Conservation (phyloP, 306 rosid genomes). For the barrel medic (Medicago truncatula) region MtrunA17r5.0-ANR NC_053047.1:41475501-41476000, state of each 20-base stretch:
- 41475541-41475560: constrained; percentile 26
- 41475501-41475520: constrained; percentile 34
- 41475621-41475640: constrained; percentile 22
- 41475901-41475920: constrained; percentile 12
- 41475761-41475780: neutral
- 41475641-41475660: neutral
- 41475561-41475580: constrained; percentile 5
- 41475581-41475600: constrained; percentile 4
- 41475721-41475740: constrained; percentile 17
- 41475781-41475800: constrained; percentile 1
- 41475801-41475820: neutral
- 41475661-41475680: constrained; percentile 22
- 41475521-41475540: constrained; percentile 4
- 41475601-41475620: constrained; percentile 18
- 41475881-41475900: constrained; percentile 11
- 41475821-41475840: constrained; percentile 16
- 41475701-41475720: neutral
- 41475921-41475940: constrained; percentile 21
- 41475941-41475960: constrained; percentile 14
- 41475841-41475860: constrained; percentile 7
- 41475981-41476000: neutral
- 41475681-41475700: neutral
- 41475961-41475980: constrained; percentile 23
- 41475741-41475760: constrained; percentile 15
- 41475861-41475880: constrained; percentile 11